phyloP scores from a whole-genome alignment of 495 filamentous ascomycete species.

The Penicillium odoratum region DNA sequence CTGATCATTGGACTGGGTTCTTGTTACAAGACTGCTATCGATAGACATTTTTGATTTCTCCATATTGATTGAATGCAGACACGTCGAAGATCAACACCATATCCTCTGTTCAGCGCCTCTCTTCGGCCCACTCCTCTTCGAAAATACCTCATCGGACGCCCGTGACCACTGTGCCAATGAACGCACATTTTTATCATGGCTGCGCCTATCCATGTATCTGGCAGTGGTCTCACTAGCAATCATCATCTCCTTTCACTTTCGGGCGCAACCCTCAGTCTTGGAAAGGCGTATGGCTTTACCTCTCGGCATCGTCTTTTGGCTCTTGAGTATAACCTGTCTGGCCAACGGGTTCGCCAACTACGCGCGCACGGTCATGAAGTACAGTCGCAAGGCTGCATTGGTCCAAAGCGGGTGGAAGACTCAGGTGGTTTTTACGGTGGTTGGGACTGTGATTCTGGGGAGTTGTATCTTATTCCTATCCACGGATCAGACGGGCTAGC shows the following conservation, averaged over 20 bases:
- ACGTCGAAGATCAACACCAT: conserved; percentile 34
- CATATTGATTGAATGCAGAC: conserved; percentile 17
- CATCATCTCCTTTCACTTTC: conserved; percentile 89
- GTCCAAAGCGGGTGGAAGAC: conserved; percentile 96
- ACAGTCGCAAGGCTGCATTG: conserved; percentile 71
- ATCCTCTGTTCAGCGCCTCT: conserved; percentile 71
- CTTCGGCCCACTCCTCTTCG: conserved; percentile 79
- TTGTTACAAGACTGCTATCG: neutral
- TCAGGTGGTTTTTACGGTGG: conserved; percentile 71
- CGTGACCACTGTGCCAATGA: conserved; percentile 63
- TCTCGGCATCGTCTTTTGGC: conserved; percentile 86
- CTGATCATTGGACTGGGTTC: neutral
- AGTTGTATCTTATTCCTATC: conserved; percentile 69
- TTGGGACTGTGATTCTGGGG: conserved; percentile 77
- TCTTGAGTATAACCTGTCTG: conserved; percentile 72
- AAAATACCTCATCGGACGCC: conserved; percentile 85
- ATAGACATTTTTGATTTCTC: too few relatives aligned
- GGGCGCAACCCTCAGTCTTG: conserved; percentile 61
- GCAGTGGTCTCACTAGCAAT: conserved; percentile 87
- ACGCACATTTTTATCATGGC: conserved; percentile 86
- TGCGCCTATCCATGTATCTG: conserved; percentile 89
- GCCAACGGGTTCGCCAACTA: conserved; percentile 82
- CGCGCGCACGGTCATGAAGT: conserved; percentile 81
- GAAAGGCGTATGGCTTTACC: conserved; percentile 80
- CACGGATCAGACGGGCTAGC: conserved; percentile 36